Evolutionary conservation across 1,284 basidiomycete species (phyloP), one percentile per base, ranked within the genome.

Genomic region (Rhodotorula glutinis): DNA sequence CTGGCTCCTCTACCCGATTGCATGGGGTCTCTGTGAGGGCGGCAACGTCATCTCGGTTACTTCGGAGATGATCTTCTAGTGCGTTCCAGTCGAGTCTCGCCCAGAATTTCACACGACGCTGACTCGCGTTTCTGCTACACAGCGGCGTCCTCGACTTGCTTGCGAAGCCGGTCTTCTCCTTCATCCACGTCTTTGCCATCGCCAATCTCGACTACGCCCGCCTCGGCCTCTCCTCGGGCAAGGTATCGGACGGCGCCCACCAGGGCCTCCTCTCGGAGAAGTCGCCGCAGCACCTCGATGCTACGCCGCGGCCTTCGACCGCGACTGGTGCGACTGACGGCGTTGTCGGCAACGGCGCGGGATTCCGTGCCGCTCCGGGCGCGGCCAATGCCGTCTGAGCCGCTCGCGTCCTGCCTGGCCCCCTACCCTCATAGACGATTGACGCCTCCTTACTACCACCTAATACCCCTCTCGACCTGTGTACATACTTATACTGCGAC

Each of bases 81-180:
- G 21, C 43, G 43, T 44, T 16, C 33, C 33, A 7, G 7, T n/a
- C 33, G 7, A 3, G 14, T 49, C 46, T 17, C 46, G 46, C 25
- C 9, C 11, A 10, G 17, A n/a, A 21, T 2, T 23, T 11, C 7
- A 38, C 33, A 11, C 33, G 33, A 11, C 7, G 33, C 33, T 38
- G 33, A 38, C 33, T 38, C 33, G 33, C 33, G 33, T 11, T 38
- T 38, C 33, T n/a, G 33, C 11, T 5, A 38, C 11, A 38, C 33
- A 38, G 33, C 77, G 86, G 85, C 66, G 78, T 85, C 66, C 80
- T 87, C 64, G 86, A 87, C 73, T 62, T 87, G 23, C 65, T 87
- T 69, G 81, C 83, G 65, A 85, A 83, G 61, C 84, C 84, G 5
- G 76, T 83, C 64, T 85, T 83, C 76, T 74, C 82, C 29, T 63